These are phyloP conservation scores for Malus hybrid DNA, from an alignment of 331 rosid species.

Conservation along the genomic window DNA sequence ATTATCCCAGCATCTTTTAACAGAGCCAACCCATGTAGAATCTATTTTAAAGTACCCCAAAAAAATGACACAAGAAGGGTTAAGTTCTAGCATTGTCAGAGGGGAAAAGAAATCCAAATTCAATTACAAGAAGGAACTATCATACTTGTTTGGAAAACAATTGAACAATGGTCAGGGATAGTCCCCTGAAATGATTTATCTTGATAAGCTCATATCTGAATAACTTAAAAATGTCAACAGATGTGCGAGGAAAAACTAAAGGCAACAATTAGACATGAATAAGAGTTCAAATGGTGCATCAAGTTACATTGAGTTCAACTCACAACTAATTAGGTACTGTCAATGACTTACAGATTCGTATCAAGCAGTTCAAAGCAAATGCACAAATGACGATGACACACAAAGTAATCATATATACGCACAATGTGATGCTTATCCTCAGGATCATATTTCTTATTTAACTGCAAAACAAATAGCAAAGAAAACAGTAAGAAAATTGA, in stretches of 20 bases:
- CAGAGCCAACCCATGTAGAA: constrained; percentile 75
- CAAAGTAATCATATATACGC: constrained; percentile 96
- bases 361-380: constrained; percentile 96
- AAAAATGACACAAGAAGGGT: constrained; percentile 1
- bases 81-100: constrained; percentile 12
- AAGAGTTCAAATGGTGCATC: not conserved
- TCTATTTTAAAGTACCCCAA: constrained; percentile 31
- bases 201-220: constrained; percentile 97
- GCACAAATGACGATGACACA: constrained; percentile 92
- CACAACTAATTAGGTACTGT: not conserved
- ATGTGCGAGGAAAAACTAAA: not conserved
- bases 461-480: constrained; percentile 38
- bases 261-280: not conserved
- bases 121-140: constrained; percentile 12
- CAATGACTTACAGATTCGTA: constrained; percentile 80
- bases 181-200: constrained; percentile 91
- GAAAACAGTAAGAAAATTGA: constrained; percentile 3
- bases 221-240: constrained; percentile 21
- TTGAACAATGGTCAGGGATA: constrained; percentile 91
- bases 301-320: not conserved
- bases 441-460: constrained; percentile 94
- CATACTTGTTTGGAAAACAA: constrained; percentile 90
- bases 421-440: constrained; percentile 99
- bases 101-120: constrained; percentile 4
- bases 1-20: constrained; percentile 96